These are phyloP conservation scores for Iris pallida DNA, from an alignment of 116 monocot species.

Conservation along the genomic window DNA sequence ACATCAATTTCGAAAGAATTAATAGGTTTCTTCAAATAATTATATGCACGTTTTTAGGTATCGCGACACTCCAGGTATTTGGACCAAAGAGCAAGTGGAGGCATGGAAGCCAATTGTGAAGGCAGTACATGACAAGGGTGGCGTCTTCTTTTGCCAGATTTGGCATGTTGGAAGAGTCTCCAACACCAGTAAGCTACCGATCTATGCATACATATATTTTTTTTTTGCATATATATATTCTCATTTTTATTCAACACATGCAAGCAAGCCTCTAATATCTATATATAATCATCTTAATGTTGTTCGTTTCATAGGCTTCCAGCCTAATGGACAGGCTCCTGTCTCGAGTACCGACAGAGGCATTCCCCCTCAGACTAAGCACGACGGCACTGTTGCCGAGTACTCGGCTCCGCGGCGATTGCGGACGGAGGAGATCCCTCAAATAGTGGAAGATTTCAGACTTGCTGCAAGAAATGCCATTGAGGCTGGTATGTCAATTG, in stretches of 20 bases:
- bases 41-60: slow-evolving; percentile 3
- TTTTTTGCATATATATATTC: too few relatives aligned
- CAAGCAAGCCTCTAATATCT: too few relatives aligned
- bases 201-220: too few relatives aligned
- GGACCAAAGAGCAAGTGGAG: slow-evolving; percentile 17
- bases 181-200: background rate
- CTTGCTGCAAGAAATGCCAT: slow-evolving; percentile 26
- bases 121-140: slow-evolving; percentile 13
- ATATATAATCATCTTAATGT: too few relatives aligned
- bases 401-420: slow-evolving; percentile 14
- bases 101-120: slow-evolving; percentile 20
- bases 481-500: slow-evolving; percentile 9
- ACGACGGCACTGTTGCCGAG: background rate
- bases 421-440: slow-evolving; percentile 16
- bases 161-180: slow-evolving; percentile 22
- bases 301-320: background rate
- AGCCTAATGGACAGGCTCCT: slow-evolving; percentile 26
- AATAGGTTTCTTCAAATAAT: too few relatives aligned
- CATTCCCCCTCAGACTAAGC: background rate
- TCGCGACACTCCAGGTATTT: slow-evolving; percentile 12
- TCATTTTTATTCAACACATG: too few relatives aligned
- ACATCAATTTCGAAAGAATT: too few relatives aligned
- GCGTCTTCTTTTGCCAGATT: slow-evolving; percentile 15
- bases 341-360: slow-evolving; percentile 13
- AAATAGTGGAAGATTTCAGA: slow-evolving; percentile 15